A percentile compares a stretch with the other conserved stretches of the same genome.
Evolutionary conservation across 768 basidiomycete species (phyloP).

Genomic region (Pholiota conissans): DNA sequence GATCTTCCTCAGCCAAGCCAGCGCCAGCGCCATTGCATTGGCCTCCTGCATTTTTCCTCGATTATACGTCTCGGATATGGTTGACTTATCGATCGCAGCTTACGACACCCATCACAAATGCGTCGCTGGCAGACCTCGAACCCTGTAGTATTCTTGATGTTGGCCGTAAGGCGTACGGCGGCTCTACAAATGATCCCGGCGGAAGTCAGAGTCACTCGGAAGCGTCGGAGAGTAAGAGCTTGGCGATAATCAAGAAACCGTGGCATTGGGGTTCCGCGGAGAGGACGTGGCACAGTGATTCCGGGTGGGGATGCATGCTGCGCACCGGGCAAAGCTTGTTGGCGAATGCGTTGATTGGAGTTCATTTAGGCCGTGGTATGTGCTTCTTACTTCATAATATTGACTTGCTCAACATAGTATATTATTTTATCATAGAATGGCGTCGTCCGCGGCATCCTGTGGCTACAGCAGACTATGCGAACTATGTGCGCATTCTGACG

Average conservation of each 20-base stretch:
- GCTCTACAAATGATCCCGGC: background rate
- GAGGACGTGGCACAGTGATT: conserved; percentile 59
- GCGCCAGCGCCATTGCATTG: conserved; percentile 44
- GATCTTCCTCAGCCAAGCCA: background rate
- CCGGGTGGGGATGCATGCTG: conserved; percentile 41
- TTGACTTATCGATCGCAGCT: conserved; percentile 92
- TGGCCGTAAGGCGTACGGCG: background rate
- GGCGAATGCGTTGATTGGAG: background rate
- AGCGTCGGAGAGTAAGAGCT: conserved; percentile 20
- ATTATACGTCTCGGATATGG: conserved; percentile 89
- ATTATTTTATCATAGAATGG: conserved; percentile 61
- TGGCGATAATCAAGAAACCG: conserved; percentile 42
- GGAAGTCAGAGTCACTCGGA: background rate
- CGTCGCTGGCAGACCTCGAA: conserved; percentile 36
- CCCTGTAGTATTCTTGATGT: background rate
- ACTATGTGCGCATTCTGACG: conserved; percentile 88
- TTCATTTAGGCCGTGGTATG: background rate
- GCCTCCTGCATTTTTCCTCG: conserved; percentile 83
- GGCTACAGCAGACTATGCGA: conserved; percentile 67
- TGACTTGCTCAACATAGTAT: no score
- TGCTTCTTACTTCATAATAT: background rate
- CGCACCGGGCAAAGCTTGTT: conserved; percentile 33
- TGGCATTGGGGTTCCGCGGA: conserved; percentile 77
- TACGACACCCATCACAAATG: conserved; percentile 68
- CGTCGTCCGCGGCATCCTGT: conserved; percentile 66